A percentile compares a stretch with the other conserved stretches of the same genome.
Conservation (phyloP, 495 filamentous ascomycete species). For the Podospora tetraspora region DNA sequence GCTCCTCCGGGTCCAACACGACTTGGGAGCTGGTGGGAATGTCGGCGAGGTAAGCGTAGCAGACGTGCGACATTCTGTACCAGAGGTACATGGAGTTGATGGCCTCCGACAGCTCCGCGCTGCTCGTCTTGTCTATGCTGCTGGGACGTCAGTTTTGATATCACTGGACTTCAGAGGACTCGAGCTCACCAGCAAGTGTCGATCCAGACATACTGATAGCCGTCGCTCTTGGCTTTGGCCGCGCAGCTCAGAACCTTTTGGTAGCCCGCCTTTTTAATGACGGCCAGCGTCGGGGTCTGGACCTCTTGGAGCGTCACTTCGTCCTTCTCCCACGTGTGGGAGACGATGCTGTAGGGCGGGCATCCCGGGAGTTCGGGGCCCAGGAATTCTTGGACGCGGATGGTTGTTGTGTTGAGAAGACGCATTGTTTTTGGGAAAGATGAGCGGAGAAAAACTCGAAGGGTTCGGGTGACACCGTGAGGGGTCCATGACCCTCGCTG, state of each 20-base stretch:
- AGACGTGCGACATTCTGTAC: background rate
- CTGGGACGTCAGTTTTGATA: background rate
- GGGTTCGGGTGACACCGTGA: background rate
- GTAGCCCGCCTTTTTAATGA: background rate
- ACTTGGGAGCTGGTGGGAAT: background rate
- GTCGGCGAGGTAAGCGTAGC: background rate
- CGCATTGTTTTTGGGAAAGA: background rate
- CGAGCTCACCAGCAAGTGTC: background rate
- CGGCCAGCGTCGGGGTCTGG: background rate
- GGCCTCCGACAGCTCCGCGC: background rate
- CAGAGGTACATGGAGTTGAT: background rate
- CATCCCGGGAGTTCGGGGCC: background rate
- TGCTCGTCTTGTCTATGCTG: background rate
- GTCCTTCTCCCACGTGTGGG: slow-evolving; percentile 13
- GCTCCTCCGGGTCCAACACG: background rate
- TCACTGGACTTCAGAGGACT: background rate
- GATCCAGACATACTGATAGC: background rate
- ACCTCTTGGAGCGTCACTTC: slow-evolving; percentile 14
- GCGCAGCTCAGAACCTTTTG: background rate
- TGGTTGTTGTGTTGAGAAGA: background rate
- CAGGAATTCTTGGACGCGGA: background rate
- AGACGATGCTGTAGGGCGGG: slow-evolving; percentile 8
- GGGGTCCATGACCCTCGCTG: background rate
- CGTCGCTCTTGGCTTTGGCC: background rate
- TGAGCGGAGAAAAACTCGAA: background rate